Evolutionary conservation across 345 rosid species (phyloP), one percentile per base, ranked within the genome.

Genomic region (Microcos paniculata): DNA sequence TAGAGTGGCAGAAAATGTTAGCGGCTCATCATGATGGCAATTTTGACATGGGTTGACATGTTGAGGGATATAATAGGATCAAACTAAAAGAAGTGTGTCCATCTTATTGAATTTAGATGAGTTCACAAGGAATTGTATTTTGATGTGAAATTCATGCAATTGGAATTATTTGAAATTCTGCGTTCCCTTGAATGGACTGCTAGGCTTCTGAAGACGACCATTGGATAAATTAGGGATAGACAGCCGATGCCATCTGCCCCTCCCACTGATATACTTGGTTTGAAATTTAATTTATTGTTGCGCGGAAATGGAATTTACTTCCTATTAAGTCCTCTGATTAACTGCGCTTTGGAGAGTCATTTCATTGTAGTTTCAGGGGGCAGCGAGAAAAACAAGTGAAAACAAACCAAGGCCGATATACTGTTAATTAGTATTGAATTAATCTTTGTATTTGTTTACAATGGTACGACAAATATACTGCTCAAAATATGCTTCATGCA

Each of bases 21-120:
- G 78, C 21, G 61, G 78, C 71, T 72, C 87, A 31, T 78, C 82
- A 61, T 79, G 79, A 86, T 69, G 35, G 31, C 70, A 63, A 23
- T 26, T 48, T 62, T 65, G 23, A 72, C 67, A 52, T 52, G 49
- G 66, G 16, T 43, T 56, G 30, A 4, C 13, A 28, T 70, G 58
- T 30, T 3, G 66, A 63, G 49, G 45, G 63, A 55, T 19, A 5
- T 38, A 14, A 49, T 18, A 33, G 48, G 59, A 46, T 42, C 48
- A 28, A 70, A 51, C 35, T 13, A 51, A 55, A 4, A 8, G 55
- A 35, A 64, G 57, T 42, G 48, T 45, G 10, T 19, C 5, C 59
- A 31, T 70, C 31, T 4, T 55, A 21, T 70, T 16, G 1, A 35
- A 35, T 62, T 21, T 13, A 51, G 14, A 48, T 48, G 28, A 15